phyloP scores from a whole-genome alignment of 441 rosid genomes.

The Aleurites moluccanus region DNA sequence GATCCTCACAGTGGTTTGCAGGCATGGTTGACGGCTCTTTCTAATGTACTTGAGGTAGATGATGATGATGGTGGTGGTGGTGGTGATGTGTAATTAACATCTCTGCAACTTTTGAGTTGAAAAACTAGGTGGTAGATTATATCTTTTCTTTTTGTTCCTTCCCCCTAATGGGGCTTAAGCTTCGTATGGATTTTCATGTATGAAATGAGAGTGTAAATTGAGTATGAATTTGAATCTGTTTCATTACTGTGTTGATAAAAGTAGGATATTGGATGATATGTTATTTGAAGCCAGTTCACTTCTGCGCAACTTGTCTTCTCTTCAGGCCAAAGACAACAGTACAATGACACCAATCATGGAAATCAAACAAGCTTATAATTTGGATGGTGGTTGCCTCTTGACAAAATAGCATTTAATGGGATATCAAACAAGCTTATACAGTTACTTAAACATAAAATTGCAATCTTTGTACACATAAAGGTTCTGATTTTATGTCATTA shows the following conservation, averaged over 20 bases:
- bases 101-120: background rate
- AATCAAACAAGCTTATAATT: too few species aligned
- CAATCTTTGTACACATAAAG: background rate
- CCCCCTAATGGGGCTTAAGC: background rate
- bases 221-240: background rate
- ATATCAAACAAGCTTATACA: background rate
- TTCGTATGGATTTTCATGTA: background rate
- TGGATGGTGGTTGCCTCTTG: background rate
- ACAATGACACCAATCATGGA: too few species aligned
- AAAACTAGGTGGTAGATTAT: constrained; percentile 2
- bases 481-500: background rate
- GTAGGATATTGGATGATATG: background rate
- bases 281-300: background rate
- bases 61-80: constrained; percentile 26
- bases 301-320: background rate
- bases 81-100: constrained; percentile 6
- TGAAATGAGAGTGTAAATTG: background rate
- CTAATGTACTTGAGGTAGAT: constrained; percentile 27
- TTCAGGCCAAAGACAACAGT: background rate
- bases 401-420: background rate
- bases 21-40: constrained; percentile 56
- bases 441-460: background rate
- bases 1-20: constrained; percentile 48
- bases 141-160: background rate
- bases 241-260: background rate